phyloP scores from a whole-genome alignment of 2,329 filamentous ascomycete species.

The Pseudopyrenochaeta lycopersici region DNA sequence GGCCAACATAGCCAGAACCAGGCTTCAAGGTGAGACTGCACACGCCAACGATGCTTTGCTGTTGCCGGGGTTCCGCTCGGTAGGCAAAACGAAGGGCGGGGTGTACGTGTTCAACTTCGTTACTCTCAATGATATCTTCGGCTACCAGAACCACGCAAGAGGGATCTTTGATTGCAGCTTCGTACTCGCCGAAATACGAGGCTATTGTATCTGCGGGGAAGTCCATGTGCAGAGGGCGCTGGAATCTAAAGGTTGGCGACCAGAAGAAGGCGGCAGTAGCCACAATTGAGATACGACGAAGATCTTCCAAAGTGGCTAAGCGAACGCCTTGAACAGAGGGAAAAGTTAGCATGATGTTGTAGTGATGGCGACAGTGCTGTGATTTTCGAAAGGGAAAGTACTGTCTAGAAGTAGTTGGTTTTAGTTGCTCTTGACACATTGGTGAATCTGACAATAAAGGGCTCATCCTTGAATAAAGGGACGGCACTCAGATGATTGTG shows the following conservation, averaged over 20 bases:
- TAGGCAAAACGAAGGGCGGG: conserved; percentile 27
- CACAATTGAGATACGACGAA: conserved; percentile 36
- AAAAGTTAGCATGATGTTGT: conserved; percentile 17
- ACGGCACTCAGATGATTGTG: background rate
- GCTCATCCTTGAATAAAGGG: background rate
- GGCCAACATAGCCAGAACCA: conserved; percentile 25
- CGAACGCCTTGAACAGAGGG: conserved; percentile 29
- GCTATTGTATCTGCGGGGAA: conserved; percentile 35
- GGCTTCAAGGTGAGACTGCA: conserved; percentile 33
- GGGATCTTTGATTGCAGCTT: conserved; percentile 21
- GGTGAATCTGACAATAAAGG: background rate
- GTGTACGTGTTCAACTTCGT: conserved; percentile 27
- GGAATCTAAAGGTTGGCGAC: conserved; percentile 40
- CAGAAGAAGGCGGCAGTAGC: conserved; percentile 41
- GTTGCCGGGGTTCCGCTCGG: background rate
- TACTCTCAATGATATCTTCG: conserved; percentile 18
- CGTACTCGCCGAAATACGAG: conserved; percentile 27
- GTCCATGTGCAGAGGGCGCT: conserved; percentile 28
- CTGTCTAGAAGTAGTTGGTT: background rate
- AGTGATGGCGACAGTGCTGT: background rate
- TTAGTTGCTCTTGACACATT: background rate
- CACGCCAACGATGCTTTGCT: conserved; percentile 33
- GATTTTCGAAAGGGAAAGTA: background rate
- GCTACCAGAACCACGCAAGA: conserved; percentile 25
- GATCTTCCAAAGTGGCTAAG: conserved; percentile 31